A percentile compares a stretch with the other conserved stretches of the same genome.
Conservation (phyloP, 129 eudicot genomes). For the Escallonia rubra region DNA sequence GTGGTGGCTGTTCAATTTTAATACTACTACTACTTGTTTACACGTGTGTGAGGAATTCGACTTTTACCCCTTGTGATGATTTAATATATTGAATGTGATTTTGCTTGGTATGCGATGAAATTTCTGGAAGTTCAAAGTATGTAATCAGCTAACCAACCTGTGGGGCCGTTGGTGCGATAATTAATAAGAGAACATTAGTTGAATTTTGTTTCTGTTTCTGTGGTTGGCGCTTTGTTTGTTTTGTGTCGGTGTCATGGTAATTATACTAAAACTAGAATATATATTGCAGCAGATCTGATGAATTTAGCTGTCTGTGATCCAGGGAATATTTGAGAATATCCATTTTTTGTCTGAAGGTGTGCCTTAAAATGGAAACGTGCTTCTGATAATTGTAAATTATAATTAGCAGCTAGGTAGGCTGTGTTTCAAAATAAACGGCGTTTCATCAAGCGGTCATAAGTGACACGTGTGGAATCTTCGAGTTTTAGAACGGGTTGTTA, state of each 20-base stretch:
- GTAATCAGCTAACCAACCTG: neutral
- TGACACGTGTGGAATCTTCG: too few relatives aligned
- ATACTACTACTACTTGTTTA: constrained; percentile 8
- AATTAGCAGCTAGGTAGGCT: too few relatives aligned
- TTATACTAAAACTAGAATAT: neutral
- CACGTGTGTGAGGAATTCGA: constrained; percentile 30
- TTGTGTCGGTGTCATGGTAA: constrained; percentile 17
- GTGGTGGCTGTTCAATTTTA: constrained; percentile 19
- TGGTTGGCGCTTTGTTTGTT: too few relatives aligned
- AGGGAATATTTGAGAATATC: neutral
- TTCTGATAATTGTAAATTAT: too few relatives aligned
- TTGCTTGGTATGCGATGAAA: too few relatives aligned
- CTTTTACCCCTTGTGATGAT: constrained; percentile 1
- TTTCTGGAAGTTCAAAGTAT: neutral
- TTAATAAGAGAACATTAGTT: neutral
- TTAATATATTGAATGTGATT: constrained; percentile 3
- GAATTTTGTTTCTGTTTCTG: too few relatives aligned
- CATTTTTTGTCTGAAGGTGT: too few relatives aligned
- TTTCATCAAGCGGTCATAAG: too few relatives aligned
- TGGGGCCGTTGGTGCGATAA: neutral
- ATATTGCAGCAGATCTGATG: neutral
- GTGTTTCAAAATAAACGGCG: too few relatives aligned
- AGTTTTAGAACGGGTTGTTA: too few relatives aligned
- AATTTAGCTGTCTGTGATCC: neutral
- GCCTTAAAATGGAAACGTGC: too few relatives aligned